Conservation (phyloP, 2,329 filamentous ascomycete genomes). For the Ciborinia camelliae region DNA sequence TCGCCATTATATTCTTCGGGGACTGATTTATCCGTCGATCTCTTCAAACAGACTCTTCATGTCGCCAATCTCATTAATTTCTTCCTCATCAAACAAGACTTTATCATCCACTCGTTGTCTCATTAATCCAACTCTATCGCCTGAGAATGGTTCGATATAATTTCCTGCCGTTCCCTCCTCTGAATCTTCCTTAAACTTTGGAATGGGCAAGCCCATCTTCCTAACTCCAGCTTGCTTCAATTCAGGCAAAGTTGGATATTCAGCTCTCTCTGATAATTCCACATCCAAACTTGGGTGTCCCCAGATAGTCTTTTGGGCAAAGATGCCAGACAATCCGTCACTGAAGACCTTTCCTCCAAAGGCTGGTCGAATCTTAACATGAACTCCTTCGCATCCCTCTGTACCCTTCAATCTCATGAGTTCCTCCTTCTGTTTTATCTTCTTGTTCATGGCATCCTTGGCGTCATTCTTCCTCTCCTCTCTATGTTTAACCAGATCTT, state of each 20-base stretch:
- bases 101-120: background rate
- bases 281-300: background rate
- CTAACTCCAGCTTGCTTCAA: background rate
- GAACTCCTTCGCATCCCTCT: background rate
- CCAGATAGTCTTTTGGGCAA: background rate
- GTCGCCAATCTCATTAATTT: background rate
- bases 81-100: background rate
- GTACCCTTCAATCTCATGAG: background rate
- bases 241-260: slow-evolving; percentile 8
- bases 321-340: background rate
- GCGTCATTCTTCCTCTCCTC: slow-evolving; percentile 10
- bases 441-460: background rate
- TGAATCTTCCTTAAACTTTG: background rate
- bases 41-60: background rate
- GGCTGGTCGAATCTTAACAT: background rate
- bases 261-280: background rate
- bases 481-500: slow-evolving; percentile 1
- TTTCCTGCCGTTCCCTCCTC: background rate
- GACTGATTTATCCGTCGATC: background rate
- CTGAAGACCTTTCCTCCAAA: background rate
- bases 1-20: no score
- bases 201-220: background rate
- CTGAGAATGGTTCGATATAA: background rate
- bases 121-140: background rate
- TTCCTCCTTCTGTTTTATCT: slow-evolving; percentile 6